phyloP scores from a whole-genome alignment of 495 filamentous ascomycete genomes.

The Talaromyces thailandensis region DNA sequence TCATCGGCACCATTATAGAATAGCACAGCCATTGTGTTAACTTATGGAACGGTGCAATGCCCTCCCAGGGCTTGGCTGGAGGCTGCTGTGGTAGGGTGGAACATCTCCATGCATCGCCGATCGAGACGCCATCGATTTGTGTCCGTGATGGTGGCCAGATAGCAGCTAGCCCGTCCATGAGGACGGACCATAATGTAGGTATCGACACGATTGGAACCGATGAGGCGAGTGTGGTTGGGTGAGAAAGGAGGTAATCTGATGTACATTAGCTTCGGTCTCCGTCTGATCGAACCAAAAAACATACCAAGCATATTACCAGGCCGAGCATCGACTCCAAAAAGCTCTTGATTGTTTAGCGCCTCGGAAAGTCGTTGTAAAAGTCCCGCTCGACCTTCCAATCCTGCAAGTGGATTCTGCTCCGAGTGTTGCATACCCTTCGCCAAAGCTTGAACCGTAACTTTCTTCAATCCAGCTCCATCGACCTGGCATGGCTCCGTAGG shows the following conservation, averaged over 20 bases:
- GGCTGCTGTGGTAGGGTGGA: conserved; percentile 67
- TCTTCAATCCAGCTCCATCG: conserved; percentile 71
- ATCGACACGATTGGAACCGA: conserved; percentile 80
- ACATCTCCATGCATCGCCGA: conserved; percentile 94
- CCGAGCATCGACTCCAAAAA: conserved; percentile 76
- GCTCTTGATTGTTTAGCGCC: conserved; percentile 71
- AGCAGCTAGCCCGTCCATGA: conserved; percentile 77
- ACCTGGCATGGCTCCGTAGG: conserved; percentile 76
- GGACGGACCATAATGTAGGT: conserved; percentile 82
- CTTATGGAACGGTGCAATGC: conserved; percentile 81
- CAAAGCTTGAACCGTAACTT: conserved; percentile 64
- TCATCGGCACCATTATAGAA: conserved; percentile 65
- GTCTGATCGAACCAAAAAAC: neutral
- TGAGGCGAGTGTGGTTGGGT: conserved; percentile 77
- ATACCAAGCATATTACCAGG: conserved; percentile 94
- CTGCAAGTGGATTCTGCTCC: conserved; percentile 72
- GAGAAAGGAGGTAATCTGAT: conserved; percentile 83
- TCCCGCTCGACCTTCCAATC: conserved; percentile 76
- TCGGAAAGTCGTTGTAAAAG: conserved; percentile 68
- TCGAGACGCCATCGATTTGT: conserved; percentile 74
- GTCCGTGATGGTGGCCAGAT: conserved; percentile 91
- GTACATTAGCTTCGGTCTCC: conserved; percentile 5
- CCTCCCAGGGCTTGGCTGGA: conserved; percentile 76
- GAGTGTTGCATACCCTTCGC: conserved; percentile 76
- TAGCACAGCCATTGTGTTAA: conserved; percentile 69